These are phyloP conservation scores for Mariannaea sp. DNA, from an alignment of 2,329 filamentous ascomycete species.

Conservation along the genomic window DNA sequence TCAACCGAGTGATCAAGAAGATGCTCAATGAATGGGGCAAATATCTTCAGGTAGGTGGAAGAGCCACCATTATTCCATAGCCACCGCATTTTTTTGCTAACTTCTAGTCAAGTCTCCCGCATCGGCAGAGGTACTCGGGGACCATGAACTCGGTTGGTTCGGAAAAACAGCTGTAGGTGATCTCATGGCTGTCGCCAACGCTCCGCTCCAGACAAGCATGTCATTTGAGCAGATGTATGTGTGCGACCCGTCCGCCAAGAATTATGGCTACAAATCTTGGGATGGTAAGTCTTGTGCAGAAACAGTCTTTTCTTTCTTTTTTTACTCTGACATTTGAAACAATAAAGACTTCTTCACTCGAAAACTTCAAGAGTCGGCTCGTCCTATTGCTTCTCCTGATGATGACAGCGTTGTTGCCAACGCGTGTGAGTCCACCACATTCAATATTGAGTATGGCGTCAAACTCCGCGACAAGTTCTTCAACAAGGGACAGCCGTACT, in stretches of 20 bases:
- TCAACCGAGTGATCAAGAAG: conserved; percentile 59
- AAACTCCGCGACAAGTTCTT: conserved; percentile 67
- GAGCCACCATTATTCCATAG: no score
- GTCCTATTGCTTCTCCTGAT: conserved; percentile 62
- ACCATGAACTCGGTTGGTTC: conserved; percentile 58
- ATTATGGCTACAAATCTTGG: conserved; percentile 70
- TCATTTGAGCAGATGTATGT: conserved; percentile 64
- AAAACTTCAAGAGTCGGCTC: conserved; percentile 54
- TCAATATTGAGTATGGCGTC: conserved; percentile 55
- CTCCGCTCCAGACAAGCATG: conserved; percentile 48
- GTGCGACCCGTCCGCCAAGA: conserved; percentile 58
- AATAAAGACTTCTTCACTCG: conserved; percentile 67
- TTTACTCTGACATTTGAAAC: not conserved
- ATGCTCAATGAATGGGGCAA: conserved; percentile 62
- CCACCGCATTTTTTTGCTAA: not conserved
- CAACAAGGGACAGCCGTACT: conserved; percentile 72
- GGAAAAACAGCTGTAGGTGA: conserved; percentile 53
- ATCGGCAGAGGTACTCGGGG: conserved; percentile 57
- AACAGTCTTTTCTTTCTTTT: no score
- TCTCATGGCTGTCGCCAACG: conserved; percentile 57
- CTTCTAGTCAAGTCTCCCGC: conserved; percentile 48
- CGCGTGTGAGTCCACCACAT: conserved; percentile 67
- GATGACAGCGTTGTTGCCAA: conserved; percentile 62
- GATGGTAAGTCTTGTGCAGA: conserved; percentile 58
- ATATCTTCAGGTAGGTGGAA: conserved; percentile 53